Evolutionary conservation across 805 yeast species (phyloP).

Genomic region (Metschnikowia lochheadii): DNA sequence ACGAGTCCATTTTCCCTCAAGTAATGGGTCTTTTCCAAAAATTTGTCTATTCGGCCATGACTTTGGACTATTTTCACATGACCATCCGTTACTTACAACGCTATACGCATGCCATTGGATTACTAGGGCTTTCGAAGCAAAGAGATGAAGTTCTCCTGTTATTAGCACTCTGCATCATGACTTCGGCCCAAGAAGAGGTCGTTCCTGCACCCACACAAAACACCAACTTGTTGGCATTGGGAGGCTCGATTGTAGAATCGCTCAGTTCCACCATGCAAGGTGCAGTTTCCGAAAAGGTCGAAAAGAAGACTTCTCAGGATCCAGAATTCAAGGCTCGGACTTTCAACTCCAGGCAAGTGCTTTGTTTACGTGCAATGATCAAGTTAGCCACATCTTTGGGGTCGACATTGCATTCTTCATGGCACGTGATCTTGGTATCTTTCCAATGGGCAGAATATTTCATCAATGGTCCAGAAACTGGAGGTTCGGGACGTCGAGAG

Average conservation of each 20-base stretch:
- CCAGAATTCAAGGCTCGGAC: neutral
- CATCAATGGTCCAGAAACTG: constrained; percentile 51
- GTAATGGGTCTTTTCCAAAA: constrained; percentile 24
- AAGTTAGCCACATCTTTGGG: constrained; percentile 83
- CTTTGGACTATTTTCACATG: constrained; percentile 63
- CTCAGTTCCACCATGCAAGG: constrained; percentile 36
- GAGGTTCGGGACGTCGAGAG: neutral
- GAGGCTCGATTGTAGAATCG: constrained; percentile 52
- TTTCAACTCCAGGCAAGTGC: constrained; percentile 63
- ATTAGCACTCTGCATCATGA: constrained; percentile 36
- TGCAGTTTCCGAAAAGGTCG: neutral
- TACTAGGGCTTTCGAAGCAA: constrained; percentile 52
- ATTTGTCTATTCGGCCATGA: constrained; percentile 63
- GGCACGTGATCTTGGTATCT: constrained; percentile 59
- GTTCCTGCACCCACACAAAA: neutral
- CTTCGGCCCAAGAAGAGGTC: constrained; percentile 15
- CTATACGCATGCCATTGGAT: constrained; percentile 77
- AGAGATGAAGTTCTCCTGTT: constrained; percentile 48
- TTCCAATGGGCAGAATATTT: constrained; percentile 78
- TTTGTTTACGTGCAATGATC: constrained; percentile 72
- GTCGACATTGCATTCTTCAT: constrained; percentile 58
- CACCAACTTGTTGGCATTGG: constrained; percentile 34
- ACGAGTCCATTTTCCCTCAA: constrained; percentile 27
- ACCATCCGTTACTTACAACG: constrained; percentile 73
- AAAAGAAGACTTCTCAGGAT: neutral